Evolutionary conservation across 2,329 filamentous ascomycete species (phyloP), one percentile per base, ranked within the genome.

Genomic region (Colletotrichum sansevieriae): DNA sequence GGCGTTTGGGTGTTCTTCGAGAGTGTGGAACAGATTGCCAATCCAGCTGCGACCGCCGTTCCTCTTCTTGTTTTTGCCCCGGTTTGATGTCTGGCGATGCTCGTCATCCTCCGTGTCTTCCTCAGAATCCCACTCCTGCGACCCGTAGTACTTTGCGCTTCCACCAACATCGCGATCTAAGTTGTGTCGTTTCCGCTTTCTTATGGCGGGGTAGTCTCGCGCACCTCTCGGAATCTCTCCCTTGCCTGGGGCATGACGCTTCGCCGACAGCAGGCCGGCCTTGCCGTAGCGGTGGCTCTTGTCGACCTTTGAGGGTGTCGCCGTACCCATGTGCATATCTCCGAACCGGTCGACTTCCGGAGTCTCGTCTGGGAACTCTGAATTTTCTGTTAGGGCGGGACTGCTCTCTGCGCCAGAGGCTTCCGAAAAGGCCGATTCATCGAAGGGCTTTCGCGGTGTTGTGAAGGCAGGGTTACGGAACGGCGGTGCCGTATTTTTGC

Each of bases 391-490:
- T 74, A 81, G 78, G 29, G 85, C 86, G 18, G 89, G 89, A 70
- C 88, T 91, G 18, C 87, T 86, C 70, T 91, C 89, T 49, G 84
- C 83, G 33, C 84, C 84, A 3, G 87, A 90, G 46, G 81, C 79
- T 73, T 90, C 88, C 3, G 87, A 88, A 56, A 87, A 78, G 3
- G 81, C 74, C 15, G 84, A 79, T 39, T 87, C 82, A 41, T 90
- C 87, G 68, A 86, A 81, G 0, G 85, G 83, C 66, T 85, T 87
- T 56, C 89, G 85, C 0, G 88, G 89, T 0, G 89, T 91, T 2
- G 86, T 90, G 71, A 91, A 91, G 3, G 88, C 85, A 1, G 88
- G 87, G 72, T 91, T 91, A 22, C 88, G 85, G 71, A 91, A 91
- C 0, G 84, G 81, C 13, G 86, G 81, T 0, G 84, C 85, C 0